Percentiles rank a stretch among this genome's conserved stretches.
These are phyloP conservation scores for Oxyria digyna DNA, from an alignment of 148 eudicot species.

Conservation along the genomic window DNA sequence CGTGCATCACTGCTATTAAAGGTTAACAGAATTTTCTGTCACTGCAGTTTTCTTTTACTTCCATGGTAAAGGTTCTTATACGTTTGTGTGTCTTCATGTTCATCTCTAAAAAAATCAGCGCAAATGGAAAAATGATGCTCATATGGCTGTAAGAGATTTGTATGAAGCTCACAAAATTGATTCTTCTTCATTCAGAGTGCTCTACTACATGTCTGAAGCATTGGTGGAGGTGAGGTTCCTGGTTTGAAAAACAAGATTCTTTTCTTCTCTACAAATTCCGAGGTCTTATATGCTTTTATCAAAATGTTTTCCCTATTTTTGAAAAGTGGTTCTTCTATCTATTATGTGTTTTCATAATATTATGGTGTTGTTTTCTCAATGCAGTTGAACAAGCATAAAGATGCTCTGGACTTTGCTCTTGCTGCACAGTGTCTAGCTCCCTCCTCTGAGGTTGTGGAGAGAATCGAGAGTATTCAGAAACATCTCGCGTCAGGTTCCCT, in stretches of 20 bases:
- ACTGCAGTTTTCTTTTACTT: background rate
- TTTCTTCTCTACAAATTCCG: background rate
- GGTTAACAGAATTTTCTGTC: slow-evolving; percentile 28
- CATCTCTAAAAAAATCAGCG: slow-evolving; percentile 29
- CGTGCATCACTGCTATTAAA: slow-evolving; percentile 90
- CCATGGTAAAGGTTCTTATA: background rate
- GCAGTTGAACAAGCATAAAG: slow-evolving; percentile 77
- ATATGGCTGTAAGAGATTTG: slow-evolving; percentile 82
- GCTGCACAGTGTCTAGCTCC: slow-evolving; percentile 68
- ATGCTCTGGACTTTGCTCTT: slow-evolving; percentile 79
- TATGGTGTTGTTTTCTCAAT: background rate
- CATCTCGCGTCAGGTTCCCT: slow-evolving; percentile 64
- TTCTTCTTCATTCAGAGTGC: slow-evolving; percentile 60
- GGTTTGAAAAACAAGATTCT: background rate
- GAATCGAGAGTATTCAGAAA: slow-evolving; percentile 46
- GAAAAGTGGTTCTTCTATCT: background rate
- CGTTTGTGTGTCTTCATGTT: background rate
- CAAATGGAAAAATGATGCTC: slow-evolving; percentile 89
- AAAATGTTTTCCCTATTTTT: background rate
- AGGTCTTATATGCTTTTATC: background rate
- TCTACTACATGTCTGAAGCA: slow-evolving; percentile 61
- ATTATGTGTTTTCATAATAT: background rate
- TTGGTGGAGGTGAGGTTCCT: slow-evolving; percentile 40
- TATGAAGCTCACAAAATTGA: slow-evolving; percentile 57
- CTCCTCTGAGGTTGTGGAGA: slow-evolving; percentile 66